Base-by-base conservation (phyloP, 371 early-diverging fungal species). In the Mycotypha africana region DNA sequence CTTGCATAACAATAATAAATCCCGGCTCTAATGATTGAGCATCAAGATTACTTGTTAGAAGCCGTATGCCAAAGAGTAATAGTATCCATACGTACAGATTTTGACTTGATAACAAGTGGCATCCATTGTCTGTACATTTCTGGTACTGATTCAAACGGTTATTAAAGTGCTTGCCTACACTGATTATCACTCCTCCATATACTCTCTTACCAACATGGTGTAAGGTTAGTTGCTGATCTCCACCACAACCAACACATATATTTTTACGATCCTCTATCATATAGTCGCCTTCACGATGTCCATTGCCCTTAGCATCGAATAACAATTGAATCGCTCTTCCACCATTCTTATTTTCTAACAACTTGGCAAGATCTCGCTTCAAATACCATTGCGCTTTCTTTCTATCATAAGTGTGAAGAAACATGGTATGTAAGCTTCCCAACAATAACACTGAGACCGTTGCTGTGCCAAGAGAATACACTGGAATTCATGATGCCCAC, bases 51-150 rank as follows among this genome's bases (percentile, higher is more conserved):
- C 11, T 28, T 28, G 28, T 8, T 28, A 8, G 28, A 28, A 28
- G n/a, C n/a, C n/a, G n/a, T n/a, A n/a, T n/a, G n/a, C n/a, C n/a
- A n/a, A 28, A 8, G 30, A 20, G 5, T 28, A 15, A n/a, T 15
- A 23, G 17, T 8, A 20, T 20, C 38, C 22, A 28, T 43, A 16
- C 61, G 57, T 53, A 78, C 77, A 41, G 81, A 77, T 32, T 70
- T 78, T 2, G 81, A 77, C 28, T 81, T 81, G 44, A 78, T 61
- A 0, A 39, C 37, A 8, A 75, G 53, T 12, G 70, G 67, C 73
- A 81, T 77, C 58, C 64, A 65, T 15, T 67, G 76, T 14, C 81
- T 61, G 45, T 81, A 81, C 54, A 77, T 74, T 41, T 74, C 65
- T 23, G 81, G 81, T n/a, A 81, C 74, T 67, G 45, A 2, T n/a